Evolutionary conservation across 768 basidiomycete genomes (phyloP).

Genomic region (Amanita brunnescens): DNA sequence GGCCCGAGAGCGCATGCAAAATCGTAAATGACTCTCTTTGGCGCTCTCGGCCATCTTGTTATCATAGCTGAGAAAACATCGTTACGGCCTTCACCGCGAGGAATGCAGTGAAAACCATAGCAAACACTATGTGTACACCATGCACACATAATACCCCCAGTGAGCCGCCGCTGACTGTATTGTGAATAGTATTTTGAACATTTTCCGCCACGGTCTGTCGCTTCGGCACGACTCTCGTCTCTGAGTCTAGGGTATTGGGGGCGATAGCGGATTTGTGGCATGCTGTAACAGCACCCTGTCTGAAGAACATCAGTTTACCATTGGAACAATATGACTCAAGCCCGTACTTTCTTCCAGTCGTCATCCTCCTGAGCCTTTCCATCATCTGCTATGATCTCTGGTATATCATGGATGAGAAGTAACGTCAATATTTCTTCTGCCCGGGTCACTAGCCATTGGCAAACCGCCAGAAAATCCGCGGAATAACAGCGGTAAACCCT

Average conservation of each 20-base stretch:
- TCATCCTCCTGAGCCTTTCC: neutral
- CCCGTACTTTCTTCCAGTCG: neutral
- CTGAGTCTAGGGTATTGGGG: conserved; percentile 16
- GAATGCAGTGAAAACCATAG: neutral
- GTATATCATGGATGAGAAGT: neutral
- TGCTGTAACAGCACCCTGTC: conserved; percentile 23
- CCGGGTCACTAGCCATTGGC: neutral
- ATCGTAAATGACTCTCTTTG: neutral
- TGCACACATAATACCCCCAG: neutral
- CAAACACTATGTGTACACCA: neutral
- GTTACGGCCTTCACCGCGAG: neutral
- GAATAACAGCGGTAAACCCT: too few relatives aligned
- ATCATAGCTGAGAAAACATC: neutral
- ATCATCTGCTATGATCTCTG: neutral
- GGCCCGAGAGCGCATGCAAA: neutral
- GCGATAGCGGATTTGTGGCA: conserved; percentile 20
- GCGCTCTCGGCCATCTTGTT: neutral
- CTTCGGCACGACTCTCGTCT: too few relatives aligned
- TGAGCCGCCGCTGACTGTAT: neutral
- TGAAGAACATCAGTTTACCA: conserved; percentile 5
- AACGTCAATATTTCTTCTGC: neutral
- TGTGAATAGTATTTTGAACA: neutral
- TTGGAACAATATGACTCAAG: conserved; percentile 6
- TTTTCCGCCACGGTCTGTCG: neutral
- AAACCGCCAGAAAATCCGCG: too few relatives aligned